A percentile compares a stretch with the other conserved stretches of the same genome.
These are phyloP conservation scores for Draba incana DNA, from an alignment of 345 rosid genomes.

Conservation along the genomic window DNA sequence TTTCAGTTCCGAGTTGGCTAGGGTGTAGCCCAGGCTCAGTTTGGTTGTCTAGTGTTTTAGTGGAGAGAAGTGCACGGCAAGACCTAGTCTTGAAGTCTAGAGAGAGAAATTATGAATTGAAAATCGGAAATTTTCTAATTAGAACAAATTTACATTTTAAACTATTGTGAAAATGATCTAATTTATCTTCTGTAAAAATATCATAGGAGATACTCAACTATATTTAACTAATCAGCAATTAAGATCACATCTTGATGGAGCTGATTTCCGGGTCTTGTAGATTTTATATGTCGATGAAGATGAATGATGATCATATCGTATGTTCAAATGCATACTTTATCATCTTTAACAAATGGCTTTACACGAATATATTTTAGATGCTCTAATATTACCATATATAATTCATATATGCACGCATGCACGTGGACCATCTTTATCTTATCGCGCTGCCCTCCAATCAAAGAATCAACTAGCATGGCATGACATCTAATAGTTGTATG, in stretches of 20 bases:
- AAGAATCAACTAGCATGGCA: not conserved
- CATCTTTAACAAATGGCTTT: conserved; percentile 1
- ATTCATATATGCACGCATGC: conserved; percentile 20
- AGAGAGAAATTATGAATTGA: too few species aligned
- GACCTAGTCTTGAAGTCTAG: not conserved
- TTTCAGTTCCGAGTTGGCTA: not conserved
- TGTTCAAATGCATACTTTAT: not conserved
- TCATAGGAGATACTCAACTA: not conserved
- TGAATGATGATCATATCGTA: conserved; percentile 3
- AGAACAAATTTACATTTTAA: too few species aligned
- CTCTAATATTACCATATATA: too few species aligned
- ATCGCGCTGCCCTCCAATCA: not conserved
- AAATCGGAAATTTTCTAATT: too few species aligned
- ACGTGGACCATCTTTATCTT: conserved; percentile 12
- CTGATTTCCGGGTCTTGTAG: not conserved
- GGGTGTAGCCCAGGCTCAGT: not conserved
- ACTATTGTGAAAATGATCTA: not conserved
- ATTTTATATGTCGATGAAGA: not conserved
- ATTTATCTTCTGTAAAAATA: conserved; percentile 2
- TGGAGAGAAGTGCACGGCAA: conserved; percentile 2
- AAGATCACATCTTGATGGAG: not conserved
- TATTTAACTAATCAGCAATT: not conserved
- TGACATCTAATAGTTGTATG: too few species aligned
- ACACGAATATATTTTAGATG: not conserved
- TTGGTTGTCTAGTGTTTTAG: conserved; percentile 1